Conservation (phyloP, 23 red algal genomes). For the Gracilariopsis chorda region DNA sequence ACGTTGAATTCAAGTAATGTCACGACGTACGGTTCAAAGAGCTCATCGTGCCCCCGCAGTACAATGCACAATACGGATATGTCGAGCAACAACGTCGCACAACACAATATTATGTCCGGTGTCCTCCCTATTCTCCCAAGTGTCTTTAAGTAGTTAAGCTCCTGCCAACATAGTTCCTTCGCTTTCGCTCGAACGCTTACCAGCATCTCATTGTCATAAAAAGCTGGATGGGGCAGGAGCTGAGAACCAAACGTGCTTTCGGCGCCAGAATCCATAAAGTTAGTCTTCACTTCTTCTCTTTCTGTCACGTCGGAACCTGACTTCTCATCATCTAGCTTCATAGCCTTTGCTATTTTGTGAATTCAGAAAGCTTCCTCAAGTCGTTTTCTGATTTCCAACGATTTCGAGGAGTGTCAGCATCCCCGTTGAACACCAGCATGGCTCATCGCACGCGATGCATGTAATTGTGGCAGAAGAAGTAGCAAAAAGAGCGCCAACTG, state of each 20-base stretch:
- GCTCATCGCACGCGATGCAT: constrained; percentile 60
- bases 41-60: constrained; percentile 33
- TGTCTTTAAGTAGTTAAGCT: constrained; percentile 63
- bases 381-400: neutral
- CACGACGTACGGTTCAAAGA: constrained; percentile 54
- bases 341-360: constrained; percentile 3
- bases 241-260: constrained; percentile 48
- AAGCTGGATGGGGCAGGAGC: constrained; percentile 44
- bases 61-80: constrained; percentile 41
- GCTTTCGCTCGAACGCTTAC: constrained; percentile 53
- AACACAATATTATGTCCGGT: constrained; percentile 55
- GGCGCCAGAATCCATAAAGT: constrained; percentile 33
- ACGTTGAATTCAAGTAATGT: constrained; percentile 68
- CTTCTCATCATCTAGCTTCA: neutral
- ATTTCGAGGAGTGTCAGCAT: constrained; percentile 10
- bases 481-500: constrained; percentile 43
- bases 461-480: constrained; percentile 23
- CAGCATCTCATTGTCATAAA: constrained; percentile 42
- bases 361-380: neutral
- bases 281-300: constrained; percentile 18
- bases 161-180: constrained; percentile 30
- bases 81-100: constrained; percentile 71
- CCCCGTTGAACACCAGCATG: constrained; percentile 49
- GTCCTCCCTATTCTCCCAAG: constrained; percentile 48
- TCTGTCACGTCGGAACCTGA: neutral